Percentiles rank a stretch among this genome's conserved stretches.
These are phyloP conservation scores for Epicoccum sorghinum DNA, from an alignment of 2,329 filamentous ascomycete genomes.

Conservation along the genomic window DNA sequence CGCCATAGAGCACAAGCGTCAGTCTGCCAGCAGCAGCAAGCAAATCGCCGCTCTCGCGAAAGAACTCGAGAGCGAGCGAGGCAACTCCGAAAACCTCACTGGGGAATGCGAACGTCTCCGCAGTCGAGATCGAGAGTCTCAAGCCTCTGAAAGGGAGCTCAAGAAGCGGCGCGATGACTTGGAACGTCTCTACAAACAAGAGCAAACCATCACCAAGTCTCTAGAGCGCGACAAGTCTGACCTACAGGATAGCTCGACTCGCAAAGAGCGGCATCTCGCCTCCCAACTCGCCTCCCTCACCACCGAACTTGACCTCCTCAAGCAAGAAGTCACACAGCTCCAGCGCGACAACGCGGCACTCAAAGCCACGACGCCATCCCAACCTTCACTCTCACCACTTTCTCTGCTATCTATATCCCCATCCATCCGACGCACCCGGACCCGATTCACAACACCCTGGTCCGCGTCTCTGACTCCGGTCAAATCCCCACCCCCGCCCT, in stretches of 20 bases:
- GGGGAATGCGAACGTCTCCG: slow-evolving; percentile 1
- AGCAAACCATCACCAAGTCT: background rate
- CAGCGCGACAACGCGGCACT: background rate
- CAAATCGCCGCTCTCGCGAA: background rate
- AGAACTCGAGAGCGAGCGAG: background rate
- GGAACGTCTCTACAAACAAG: background rate
- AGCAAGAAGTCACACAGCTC: too few relatives aligned
- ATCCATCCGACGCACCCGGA: too few relatives aligned
- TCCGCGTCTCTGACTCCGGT: too few relatives aligned
- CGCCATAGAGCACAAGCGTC: background rate
- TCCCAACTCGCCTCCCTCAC: too few relatives aligned
- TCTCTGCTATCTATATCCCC: too few relatives aligned
- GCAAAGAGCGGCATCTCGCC: background rate
- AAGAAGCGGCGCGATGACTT: background rate
- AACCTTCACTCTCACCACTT: too few relatives aligned
- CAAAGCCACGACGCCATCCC: background rate
- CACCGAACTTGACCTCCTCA: too few relatives aligned
- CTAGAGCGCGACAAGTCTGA: background rate
- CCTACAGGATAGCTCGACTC: background rate
- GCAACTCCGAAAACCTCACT: background rate
- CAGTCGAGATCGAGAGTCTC: background rate
- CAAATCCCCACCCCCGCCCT: too few relatives aligned
- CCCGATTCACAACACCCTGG: too few relatives aligned
- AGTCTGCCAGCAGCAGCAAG: background rate
- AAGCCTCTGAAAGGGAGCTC: background rate